Percentiles rank a stretch among this genome's conserved stretches.
Evolutionary conservation across 2,329 filamentous ascomycete species (phyloP).

Genomic region (Fusarium nurragi): DNA sequence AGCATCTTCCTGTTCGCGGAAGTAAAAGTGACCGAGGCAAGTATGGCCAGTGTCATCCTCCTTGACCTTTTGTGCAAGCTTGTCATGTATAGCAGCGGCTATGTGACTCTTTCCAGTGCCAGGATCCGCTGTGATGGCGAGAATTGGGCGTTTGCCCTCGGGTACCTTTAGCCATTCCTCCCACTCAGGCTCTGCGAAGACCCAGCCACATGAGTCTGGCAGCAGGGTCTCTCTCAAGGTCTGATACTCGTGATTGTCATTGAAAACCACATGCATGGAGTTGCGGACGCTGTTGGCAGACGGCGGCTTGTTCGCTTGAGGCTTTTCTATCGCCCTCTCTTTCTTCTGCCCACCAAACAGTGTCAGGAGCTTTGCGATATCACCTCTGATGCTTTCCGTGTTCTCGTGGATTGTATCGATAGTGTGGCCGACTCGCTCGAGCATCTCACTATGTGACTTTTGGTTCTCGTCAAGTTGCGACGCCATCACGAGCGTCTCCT

Average conservation of each 20-base stretch:
- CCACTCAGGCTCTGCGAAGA: slow-evolving; percentile 44
- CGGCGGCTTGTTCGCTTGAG: slow-evolving; percentile 35
- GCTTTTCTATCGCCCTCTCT: slow-evolving; percentile 19
- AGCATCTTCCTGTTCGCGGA: slow-evolving; percentile 47
- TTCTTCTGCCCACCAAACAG: slow-evolving; percentile 38
- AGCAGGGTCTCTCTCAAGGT: slow-evolving; percentile 45
- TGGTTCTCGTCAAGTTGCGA: slow-evolving; percentile 43
- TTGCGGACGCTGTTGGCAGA: slow-evolving; percentile 41
- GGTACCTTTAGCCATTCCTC: slow-evolving; percentile 38
- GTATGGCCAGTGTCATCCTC: slow-evolving; percentile 31
- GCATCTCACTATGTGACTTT: slow-evolving; percentile 37
- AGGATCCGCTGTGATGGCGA: slow-evolving; percentile 45
- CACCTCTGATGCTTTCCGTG: slow-evolving; percentile 42
- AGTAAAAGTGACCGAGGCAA: slow-evolving; percentile 50
- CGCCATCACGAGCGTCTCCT: slow-evolving; percentile 45
- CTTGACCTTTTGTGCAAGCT: slow-evolving; percentile 8
- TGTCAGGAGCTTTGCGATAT: slow-evolving; percentile 44
- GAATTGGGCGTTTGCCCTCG: slow-evolving; percentile 13
- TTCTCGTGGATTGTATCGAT: slow-evolving; percentile 43
- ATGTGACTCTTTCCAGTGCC: slow-evolving; percentile 50
- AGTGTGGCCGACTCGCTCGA: slow-evolving; percentile 40
- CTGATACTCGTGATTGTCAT: slow-evolving; percentile 42
- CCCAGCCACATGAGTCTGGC: slow-evolving; percentile 46
- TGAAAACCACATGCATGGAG: slow-evolving; percentile 31
- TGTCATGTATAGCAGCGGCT: slow-evolving; percentile 38